Evolutionary conservation across 495 filamentous ascomycete genomes (phyloP).

Genomic region (Apiosordaria backusii): DNA sequence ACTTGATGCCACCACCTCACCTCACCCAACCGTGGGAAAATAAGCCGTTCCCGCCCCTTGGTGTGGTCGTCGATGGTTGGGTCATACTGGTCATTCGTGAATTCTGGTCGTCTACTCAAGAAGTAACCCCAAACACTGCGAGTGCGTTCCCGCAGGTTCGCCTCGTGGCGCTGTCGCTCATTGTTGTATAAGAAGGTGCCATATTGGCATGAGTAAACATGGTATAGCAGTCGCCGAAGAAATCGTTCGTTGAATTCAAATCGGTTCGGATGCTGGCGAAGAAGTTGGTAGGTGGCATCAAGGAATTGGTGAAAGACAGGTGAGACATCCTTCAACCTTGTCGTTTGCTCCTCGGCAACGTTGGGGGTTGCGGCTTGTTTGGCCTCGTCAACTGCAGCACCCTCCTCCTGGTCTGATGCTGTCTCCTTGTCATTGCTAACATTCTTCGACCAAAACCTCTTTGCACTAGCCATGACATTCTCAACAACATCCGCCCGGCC

Average conservation of each 20-base stretch:
- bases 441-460: constrained; percentile 82
- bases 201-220: constrained; percentile 94
- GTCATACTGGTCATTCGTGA: constrained; percentile 77
- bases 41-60: constrained; percentile 73
- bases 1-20: constrained; percentile 90
- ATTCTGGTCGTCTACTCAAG: constrained; percentile 70
- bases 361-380: constrained; percentile 23
- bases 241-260: constrained; percentile 99
- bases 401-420: constrained; percentile 55
- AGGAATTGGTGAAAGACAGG: constrained; percentile 98
- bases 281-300: constrained; percentile 88
- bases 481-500: constrained; percentile 73
- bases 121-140: constrained; percentile 96
- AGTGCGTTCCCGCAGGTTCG: constrained; percentile 66
- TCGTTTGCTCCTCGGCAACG: constrained; percentile 41
- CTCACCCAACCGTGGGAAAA: constrained; percentile 67
- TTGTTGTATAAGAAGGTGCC: constrained; percentile 95
- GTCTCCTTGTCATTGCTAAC: constrained; percentile 63
- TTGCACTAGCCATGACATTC: constrained; percentile 81
- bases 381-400: constrained; percentile 47
- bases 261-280: constrained; percentile 79
- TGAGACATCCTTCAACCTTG: constrained; percentile 75
- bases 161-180: constrained; percentile 83
- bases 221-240: constrained; percentile 83
- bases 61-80: constrained; percentile 69